Evolutionary conservation across 75 land plant species (phyloP).

Genomic region (Isoetes taiwanensis): DNA sequence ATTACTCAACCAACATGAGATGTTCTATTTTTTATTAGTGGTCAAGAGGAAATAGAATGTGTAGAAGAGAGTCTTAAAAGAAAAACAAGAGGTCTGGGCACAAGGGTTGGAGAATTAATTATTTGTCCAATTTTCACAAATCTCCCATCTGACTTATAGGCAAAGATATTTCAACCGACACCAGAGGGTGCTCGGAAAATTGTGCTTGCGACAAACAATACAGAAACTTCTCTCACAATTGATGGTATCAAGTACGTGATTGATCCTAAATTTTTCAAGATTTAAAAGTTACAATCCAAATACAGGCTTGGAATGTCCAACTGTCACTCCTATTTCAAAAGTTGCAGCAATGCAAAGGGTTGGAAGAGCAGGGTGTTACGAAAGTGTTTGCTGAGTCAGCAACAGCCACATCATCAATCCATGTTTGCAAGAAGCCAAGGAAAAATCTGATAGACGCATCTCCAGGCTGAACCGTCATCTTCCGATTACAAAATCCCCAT

Average conservation of each 20-base stretch:
- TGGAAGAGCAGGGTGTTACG: slow-evolving; percentile 1
- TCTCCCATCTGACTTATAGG: background rate
- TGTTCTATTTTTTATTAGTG: background rate
- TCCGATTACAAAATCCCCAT: too few relatives aligned
- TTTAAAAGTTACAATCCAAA: background rate
- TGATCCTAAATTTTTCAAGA: background rate
- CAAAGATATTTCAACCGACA: background rate
- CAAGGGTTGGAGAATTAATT: background rate
- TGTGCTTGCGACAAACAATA: slow-evolving; percentile 2
- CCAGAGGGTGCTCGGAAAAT: background rate
- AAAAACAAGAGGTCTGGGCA: background rate
- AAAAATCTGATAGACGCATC: too few relatives aligned
- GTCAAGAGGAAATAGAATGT: background rate
- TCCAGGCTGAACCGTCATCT: too few relatives aligned
- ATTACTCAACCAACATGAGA: background rate
- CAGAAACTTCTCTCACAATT: slow-evolving; percentile 1
- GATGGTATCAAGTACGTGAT: slow-evolving; percentile 3
- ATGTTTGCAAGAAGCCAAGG: too few relatives aligned
- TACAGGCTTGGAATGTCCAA: background rate
- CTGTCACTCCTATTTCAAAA: background rate
- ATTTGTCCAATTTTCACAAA: slow-evolving; percentile 2
- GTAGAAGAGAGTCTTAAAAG: background rate
- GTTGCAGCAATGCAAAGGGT: background rate
- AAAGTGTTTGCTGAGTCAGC: too few relatives aligned
- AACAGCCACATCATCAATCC: too few relatives aligned